phyloP scores from a whole-genome alignment of 441 rosid genomes.

The Gossypium davidsonii region DNA sequence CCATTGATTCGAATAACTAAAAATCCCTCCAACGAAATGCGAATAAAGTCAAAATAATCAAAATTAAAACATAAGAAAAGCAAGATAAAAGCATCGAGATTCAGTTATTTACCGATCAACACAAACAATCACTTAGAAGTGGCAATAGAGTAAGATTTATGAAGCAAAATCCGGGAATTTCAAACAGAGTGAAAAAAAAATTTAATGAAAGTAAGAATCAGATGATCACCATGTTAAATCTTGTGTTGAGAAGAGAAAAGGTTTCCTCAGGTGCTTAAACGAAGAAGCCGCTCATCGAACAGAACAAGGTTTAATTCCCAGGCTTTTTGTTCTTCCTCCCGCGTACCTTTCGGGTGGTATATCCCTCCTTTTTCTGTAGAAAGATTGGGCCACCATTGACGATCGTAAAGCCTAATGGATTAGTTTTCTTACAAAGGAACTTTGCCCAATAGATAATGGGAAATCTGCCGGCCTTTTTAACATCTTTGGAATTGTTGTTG shows the following conservation, averaged over 20 bases:
- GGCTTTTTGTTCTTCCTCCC: not conserved
- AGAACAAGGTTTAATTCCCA: not conserved
- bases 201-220: not conserved
- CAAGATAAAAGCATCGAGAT: not conserved
- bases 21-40: not conserved
- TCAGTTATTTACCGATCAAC: not conserved
- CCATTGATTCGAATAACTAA: constrained; percentile 32
- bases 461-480: not conserved
- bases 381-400: not conserved
- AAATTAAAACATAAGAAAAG: not conserved
- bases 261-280: not conserved
- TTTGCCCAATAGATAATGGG: not conserved
- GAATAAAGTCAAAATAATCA: not conserved
- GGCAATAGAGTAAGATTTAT: not conserved
- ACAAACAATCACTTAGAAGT: not conserved
- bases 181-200: not conserved
- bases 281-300: not conserved
- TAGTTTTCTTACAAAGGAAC: not conserved
- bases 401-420: not conserved
- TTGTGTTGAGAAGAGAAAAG: not conserved
- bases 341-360: not conserved
- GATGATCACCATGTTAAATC: not conserved
- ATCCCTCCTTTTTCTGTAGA: not conserved
- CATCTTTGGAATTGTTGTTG: not conserved
- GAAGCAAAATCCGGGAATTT: not conserved